Evolutionary conservation across 1,139 yeast genomes (phyloP).

Genomic region (Pneumocystis wakefieldiae): DNA sequence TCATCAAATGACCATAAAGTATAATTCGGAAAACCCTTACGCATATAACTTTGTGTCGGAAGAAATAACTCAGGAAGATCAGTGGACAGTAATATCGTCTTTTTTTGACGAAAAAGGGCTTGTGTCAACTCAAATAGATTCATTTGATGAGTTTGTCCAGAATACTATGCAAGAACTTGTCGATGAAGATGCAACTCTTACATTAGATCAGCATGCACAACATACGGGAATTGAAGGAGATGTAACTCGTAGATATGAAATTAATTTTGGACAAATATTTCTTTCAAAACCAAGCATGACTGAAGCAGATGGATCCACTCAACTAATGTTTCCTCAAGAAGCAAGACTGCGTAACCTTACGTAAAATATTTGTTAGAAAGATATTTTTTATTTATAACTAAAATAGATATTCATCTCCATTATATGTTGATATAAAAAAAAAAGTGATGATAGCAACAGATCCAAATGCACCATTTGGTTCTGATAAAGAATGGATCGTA

Average conservation of each 20-base stretch:
- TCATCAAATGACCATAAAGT: neutral
- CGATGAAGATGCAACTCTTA: conserved; percentile 86
- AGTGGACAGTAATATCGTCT: conserved; percentile 95
- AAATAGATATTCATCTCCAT: conserved; percentile 61
- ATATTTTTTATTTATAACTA: neutral
- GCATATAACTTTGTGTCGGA: neutral
- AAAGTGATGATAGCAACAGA: conserved; percentile 75
- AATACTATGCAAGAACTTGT: conserved; percentile 93
- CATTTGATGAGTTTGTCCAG: conserved; percentile 94
- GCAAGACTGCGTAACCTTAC: conserved; percentile 92
- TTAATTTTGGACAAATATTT: conserved; percentile 90
- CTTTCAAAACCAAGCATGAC: conserved; percentile 96
- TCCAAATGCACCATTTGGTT: conserved; percentile 31
- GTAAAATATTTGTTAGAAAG: neutral
- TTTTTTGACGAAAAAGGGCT: conserved; percentile 93
- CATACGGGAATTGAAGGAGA: conserved; percentile 84
- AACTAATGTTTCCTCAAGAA: conserved; percentile 95
- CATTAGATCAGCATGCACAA: conserved; percentile 95
- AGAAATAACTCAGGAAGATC: conserved; percentile 90
- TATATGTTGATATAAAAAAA: conserved; percentile 91
- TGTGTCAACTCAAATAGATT: conserved; percentile 94
- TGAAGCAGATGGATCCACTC: conserved; percentile 99
- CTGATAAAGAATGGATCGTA: conserved; percentile 56
- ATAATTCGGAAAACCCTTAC: neutral
- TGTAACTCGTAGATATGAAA: conserved; percentile 81